These are phyloP conservation scores for Epicoccum nigrum DNA, from an alignment of 2,329 filamentous ascomycete species.

Conservation along the genomic window DNA sequence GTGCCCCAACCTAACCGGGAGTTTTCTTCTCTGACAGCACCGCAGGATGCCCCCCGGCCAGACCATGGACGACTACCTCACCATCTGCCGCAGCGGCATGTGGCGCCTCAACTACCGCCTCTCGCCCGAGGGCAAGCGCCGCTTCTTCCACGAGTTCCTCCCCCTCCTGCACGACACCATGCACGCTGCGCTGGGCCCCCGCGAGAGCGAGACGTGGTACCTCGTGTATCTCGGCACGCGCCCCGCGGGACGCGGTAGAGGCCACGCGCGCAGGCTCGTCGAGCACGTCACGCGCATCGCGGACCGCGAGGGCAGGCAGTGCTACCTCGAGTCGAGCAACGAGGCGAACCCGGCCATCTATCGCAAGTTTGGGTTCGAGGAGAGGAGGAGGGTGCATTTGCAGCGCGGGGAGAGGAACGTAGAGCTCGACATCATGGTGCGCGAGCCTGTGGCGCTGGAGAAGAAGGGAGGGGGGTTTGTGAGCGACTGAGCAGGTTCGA, in stretches of 20 bases:
- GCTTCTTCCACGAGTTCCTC: constrained; percentile 79
- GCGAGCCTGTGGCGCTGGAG: constrained; percentile 61
- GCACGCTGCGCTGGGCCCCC: constrained; percentile 68
- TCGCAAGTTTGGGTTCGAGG: constrained; percentile 74
- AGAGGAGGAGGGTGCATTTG: constrained; percentile 67
- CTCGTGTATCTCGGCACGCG: constrained; percentile 83
- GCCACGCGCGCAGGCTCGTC: constrained; percentile 74
- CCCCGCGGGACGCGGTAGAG: constrained; percentile 71
- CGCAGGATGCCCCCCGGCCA: constrained; percentile 75
- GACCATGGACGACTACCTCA: constrained; percentile 75
- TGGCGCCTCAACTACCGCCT: constrained; percentile 80
- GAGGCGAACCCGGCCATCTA: constrained; percentile 73
- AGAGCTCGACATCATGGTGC: constrained; percentile 79
- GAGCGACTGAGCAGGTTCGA: too few species aligned
- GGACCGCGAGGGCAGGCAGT: constrained; percentile 69
- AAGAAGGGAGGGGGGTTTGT: constrained; percentile 28
- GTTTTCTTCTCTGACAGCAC: constrained; percentile 5
- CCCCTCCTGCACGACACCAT: constrained; percentile 77
- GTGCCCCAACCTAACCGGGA: too few species aligned
- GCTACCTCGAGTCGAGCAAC: constrained; percentile 81
- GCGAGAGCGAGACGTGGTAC: constrained; percentile 75
- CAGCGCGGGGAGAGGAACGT: constrained; percentile 64
- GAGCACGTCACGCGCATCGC: constrained; percentile 70
- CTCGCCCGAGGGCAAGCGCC: constrained; percentile 70
- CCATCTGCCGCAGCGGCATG: constrained; percentile 74